phyloP scores from a whole-genome alignment of 345 rosid genomes.

The Excoecaria agallocha region DNA sequence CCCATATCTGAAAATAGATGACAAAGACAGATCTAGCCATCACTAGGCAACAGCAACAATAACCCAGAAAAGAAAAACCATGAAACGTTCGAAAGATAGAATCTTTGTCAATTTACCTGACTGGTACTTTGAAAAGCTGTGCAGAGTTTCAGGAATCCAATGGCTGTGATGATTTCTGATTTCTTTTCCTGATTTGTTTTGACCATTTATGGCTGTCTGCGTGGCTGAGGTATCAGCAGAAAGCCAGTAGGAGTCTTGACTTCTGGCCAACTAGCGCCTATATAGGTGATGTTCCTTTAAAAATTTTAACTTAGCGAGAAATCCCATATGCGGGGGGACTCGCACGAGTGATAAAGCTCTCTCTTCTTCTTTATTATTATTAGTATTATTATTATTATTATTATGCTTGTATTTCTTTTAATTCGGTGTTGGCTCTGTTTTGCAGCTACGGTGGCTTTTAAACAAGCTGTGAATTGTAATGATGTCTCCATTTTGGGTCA shows the following conservation, averaged over 20 bases:
- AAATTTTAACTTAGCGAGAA: conserved; percentile 2
- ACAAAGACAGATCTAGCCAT: conserved; percentile 10
- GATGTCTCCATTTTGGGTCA: neutral
- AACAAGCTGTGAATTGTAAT: neutral
- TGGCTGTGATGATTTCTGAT: neutral
- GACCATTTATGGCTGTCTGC: neutral
- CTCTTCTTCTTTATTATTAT: neutral
- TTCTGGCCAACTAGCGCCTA: neutral
- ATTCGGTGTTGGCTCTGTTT: neutral
- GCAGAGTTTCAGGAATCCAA: neutral
- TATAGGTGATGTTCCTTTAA: neutral
- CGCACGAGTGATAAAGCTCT: no score
- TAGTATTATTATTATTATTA: no score
- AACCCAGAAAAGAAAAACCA: neutral
- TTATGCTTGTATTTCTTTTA: no score
- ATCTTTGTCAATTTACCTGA: conserved; percentile 7
- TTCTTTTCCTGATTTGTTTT: neutral
- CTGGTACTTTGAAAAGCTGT: neutral
- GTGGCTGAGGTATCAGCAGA: neutral
- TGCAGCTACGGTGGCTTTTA: no score
- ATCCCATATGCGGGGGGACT: no score
- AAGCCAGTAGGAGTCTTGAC: conserved; percentile 9
- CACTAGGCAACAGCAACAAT: neutral
- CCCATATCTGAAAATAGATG: conserved; percentile 18
- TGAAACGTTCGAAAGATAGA: neutral